phyloP scores from a whole-genome alignment of 768 basidiomycete species.

The Hygrophorus russula region DNA sequence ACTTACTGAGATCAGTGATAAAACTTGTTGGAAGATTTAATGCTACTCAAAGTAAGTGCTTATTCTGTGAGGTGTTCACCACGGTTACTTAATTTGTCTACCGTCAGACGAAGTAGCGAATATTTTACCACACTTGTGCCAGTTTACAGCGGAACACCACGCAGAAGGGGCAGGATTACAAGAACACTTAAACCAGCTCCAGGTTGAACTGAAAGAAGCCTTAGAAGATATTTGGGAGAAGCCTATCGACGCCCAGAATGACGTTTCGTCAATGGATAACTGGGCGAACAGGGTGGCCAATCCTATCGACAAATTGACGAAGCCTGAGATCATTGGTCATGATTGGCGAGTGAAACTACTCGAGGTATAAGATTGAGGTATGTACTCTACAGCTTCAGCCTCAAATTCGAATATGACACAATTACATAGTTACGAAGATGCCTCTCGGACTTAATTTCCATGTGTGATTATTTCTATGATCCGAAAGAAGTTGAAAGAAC shows the following conservation, averaged over 20 bases:
- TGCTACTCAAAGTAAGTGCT: conserved; percentile 44
- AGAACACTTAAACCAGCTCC: conserved; percentile 42
- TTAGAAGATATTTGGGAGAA: conserved; percentile 61
- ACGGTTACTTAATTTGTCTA: conserved; percentile 5
- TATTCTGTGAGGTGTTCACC: background rate
- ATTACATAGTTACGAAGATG: too few relatives aligned
- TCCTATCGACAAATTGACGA: conserved; percentile 41
- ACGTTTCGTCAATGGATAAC: conserved; percentile 27
- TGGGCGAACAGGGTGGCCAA: conserved; percentile 43
- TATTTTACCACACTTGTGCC: conserved; percentile 68
- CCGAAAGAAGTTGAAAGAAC: too few relatives aligned
- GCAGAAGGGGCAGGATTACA: conserved; percentile 60
- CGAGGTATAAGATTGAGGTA: conserved; percentile 15
- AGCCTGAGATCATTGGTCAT: conserved; percentile 29
- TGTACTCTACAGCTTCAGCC: too few relatives aligned
- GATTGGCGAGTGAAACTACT: conserved; percentile 37
- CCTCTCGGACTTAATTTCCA: too few relatives aligned
- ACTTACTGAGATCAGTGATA: conserved; percentile 72
- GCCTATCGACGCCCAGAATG: conserved; percentile 17
- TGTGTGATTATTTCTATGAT: too few relatives aligned
- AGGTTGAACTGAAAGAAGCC: conserved; percentile 40
- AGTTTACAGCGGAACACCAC: conserved; percentile 57
- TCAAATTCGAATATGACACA: too few relatives aligned
- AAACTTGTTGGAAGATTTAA: conserved; percentile 62
- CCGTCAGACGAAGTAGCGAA: conserved; percentile 50